Percentiles rank a stretch among this genome's conserved stretches.
These are phyloP conservation scores for Pseudocercospora vitis DNA, from an alignment of 2,329 filamentous ascomycete species.

Conservation along the genomic window DNA sequence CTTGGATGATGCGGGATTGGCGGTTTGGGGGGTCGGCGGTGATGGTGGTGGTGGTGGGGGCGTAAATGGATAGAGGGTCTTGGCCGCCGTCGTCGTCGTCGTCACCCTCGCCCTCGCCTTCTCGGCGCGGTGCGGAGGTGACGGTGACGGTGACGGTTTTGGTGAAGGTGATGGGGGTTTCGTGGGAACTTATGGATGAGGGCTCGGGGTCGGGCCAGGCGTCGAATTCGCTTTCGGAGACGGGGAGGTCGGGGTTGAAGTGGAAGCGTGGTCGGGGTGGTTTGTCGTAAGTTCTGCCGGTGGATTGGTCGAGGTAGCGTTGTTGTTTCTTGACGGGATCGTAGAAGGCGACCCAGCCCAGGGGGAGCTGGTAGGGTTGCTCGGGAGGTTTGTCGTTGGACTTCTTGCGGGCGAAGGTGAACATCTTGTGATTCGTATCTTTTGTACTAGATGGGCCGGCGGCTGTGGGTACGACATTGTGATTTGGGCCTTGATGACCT, in stretches of 20 bases:
- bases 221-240: not conserved
- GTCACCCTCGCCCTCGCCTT: no score
- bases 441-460: not conserved
- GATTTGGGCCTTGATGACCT: not conserved
- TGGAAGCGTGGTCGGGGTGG: conserved; percentile 1
- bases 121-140: not conserved
- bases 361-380: not conserved
- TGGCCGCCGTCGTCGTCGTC: no score
- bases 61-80: no score
- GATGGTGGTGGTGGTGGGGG: not conserved
- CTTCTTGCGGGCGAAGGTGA: not conserved
- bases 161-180: not conserved
- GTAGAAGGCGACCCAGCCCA: not conserved
- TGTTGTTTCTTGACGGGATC: not conserved
- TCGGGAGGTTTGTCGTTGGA: not conserved
- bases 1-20: not conserved
- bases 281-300: conserved; percentile 2
- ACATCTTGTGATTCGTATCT: not conserved
- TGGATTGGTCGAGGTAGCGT: conserved; percentile 5
- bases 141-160: not conserved
- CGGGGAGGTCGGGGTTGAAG: not conserved
- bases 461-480: not conserved
- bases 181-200: not conserved
- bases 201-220: not conserved
- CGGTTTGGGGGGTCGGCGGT: not conserved